These are phyloP conservation scores for Cercis canadensis DNA, from an alignment of 306 rosid species.

Conservation along the genomic window DNA sequence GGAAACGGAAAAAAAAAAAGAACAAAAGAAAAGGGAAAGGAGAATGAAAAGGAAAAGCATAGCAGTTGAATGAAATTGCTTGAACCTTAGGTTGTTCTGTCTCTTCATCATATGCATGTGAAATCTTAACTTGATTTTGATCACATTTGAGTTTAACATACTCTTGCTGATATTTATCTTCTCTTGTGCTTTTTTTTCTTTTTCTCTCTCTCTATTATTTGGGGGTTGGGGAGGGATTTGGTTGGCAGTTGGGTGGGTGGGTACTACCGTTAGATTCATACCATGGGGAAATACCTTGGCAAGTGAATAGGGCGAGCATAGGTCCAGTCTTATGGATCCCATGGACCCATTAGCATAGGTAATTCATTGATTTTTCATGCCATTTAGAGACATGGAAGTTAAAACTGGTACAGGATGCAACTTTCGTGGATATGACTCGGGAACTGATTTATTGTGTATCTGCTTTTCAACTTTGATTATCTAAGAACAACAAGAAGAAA, in stretches of 20 bases:
- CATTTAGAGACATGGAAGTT: slow-evolving; percentile 12
- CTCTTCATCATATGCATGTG: slow-evolving; percentile 8
- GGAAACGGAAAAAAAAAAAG: not conserved
- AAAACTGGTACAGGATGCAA: not conserved
- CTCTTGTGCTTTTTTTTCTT: not conserved
- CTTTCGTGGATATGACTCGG: not conserved
- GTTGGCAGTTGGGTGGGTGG: slow-evolving; percentile 8
- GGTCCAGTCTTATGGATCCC: too few species aligned
- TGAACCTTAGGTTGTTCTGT: not conserved
- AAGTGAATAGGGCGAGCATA: not conserved
- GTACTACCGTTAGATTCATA: slow-evolving; percentile 5
- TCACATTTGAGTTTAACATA: not conserved
- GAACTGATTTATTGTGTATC: not conserved
- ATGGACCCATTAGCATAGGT: not conserved
- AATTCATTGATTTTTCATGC: slow-evolving; percentile 10
- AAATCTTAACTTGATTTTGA: slow-evolving; percentile 6
- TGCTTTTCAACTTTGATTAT: not conserved
- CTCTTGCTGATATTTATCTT: slow-evolving; percentile 20
- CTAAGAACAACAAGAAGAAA: not conserved
- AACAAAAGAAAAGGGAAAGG: slow-evolving; percentile 1
- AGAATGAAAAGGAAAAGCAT: not conserved
- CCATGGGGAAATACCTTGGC: not conserved
- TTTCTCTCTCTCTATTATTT: not conserved
- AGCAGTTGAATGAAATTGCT: not conserved
- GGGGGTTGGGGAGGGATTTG: slow-evolving; percentile 5